Percentiles rank a stretch among this genome's conserved stretches.
phyloP scores from a whole-genome alignment of 129 eudicot species.

The Glebionis coronaria region DNA sequence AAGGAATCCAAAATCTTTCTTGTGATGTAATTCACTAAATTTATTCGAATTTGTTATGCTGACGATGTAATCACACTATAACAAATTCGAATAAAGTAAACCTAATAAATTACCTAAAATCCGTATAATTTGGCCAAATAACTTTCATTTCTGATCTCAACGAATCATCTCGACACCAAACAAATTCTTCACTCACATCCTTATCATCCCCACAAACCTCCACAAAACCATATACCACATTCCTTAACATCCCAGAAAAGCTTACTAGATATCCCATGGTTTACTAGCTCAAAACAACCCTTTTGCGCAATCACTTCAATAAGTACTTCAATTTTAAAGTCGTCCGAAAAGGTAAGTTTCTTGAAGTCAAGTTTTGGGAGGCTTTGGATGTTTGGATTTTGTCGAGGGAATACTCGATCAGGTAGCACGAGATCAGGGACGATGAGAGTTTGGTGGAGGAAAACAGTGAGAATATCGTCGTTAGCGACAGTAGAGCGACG shows the following conservation, averaged over 20 bases:
- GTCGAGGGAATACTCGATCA: too few relatives aligned
- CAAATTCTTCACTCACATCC: constrained; percentile 60
- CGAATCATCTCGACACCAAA: constrained; percentile 60
- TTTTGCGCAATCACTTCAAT: background rate
- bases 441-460: too few relatives aligned
- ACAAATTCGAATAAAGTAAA: background rate
- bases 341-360: background rate
- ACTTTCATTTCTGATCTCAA: constrained; percentile 58
- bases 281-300: too few relatives aligned
- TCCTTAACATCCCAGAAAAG: constrained; percentile 24
- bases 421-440: too few relatives aligned
- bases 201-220: constrained; percentile 45
- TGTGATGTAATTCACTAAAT: too few relatives aligned
- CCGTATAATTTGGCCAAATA: constrained; percentile 54
- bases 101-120: constrained; percentile 53
- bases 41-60: too few relatives aligned
- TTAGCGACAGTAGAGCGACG: too few relatives aligned
- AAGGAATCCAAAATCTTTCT: too few relatives aligned
- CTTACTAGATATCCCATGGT: constrained; percentile 1
- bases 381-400: constrained; percentile 17
- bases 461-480: too few relatives aligned
- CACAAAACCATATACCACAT: constrained; percentile 16
- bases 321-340: background rate
- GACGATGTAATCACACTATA: background rate
- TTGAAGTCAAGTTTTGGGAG: constrained; percentile 53